Percentiles rank a stretch among this genome's conserved stretches.
Evolutionary conservation across 1,284 basidiomycete species (phyloP).

Genomic region (Cerrena zonata): DNA sequence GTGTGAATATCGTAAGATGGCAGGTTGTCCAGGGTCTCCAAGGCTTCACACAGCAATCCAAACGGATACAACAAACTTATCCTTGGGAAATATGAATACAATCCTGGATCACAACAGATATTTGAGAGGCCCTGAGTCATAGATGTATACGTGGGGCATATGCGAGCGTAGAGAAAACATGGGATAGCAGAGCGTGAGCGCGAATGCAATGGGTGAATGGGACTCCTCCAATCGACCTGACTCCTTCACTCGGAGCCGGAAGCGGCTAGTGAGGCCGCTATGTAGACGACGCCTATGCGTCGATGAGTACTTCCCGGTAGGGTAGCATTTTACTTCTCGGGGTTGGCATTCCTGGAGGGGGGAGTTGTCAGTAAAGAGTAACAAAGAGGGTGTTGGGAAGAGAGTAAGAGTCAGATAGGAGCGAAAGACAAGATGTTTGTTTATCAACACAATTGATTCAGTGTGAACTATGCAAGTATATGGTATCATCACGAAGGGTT

Average conservation of each 20-base stretch:
- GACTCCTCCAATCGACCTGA: constrained; percentile 9
- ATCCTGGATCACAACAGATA: not conserved
- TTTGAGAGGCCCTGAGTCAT: constrained; percentile 4
- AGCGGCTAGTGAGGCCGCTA: constrained; percentile 8
- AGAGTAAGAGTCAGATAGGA: constrained; percentile 70
- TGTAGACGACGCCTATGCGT: constrained; percentile 10
- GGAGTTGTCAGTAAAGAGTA: constrained; percentile 23
- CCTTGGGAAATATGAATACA: constrained; percentile 1
- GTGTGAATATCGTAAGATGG: too few relatives aligned
- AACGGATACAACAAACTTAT: not conserved
- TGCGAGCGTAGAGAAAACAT: constrained; percentile 13
- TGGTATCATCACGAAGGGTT: constrained; percentile 58
- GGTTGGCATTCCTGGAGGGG: constrained; percentile 69
- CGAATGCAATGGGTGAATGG: constrained; percentile 10
- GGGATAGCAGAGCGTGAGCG: constrained; percentile 14
- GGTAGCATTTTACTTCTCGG: constrained; percentile 61
- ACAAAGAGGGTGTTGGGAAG: constrained; percentile 12
- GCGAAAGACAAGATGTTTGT: constrained; percentile 86
- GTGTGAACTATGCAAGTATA: constrained; percentile 87
- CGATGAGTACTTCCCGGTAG: constrained; percentile 3
- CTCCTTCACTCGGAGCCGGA: constrained; percentile 10
- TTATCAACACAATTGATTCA: constrained; percentile 75
- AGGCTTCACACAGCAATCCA: not conserved
- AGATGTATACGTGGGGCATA: constrained; percentile 3
- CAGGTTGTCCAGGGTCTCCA: too few relatives aligned